phyloP scores from a whole-genome alignment of 1,139 yeast genomes.

The Candida sp. region DNA sequence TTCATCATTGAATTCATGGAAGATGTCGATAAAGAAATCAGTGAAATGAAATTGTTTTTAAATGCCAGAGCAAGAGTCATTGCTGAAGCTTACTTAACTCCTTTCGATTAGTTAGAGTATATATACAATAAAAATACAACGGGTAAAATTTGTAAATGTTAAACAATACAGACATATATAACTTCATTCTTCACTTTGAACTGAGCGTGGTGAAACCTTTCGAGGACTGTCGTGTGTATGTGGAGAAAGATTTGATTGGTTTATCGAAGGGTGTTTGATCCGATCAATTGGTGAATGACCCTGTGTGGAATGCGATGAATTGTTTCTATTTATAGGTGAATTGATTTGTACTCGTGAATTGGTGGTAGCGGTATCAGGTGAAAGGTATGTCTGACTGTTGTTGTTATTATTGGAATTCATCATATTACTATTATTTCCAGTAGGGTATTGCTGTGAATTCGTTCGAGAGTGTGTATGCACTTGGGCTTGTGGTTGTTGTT shows the following conservation, averaged over 20 bases:
- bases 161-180: too few relatives aligned
- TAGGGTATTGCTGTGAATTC: neutral
- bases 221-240: neutral
- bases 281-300: slow-evolving; percentile 32
- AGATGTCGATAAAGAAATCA: slow-evolving; percentile 97
- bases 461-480: slow-evolving; percentile 5
- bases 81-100: slow-evolving; percentile 89
- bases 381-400: slow-evolving; percentile 16
- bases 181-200: too few relatives aligned
- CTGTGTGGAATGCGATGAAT: slow-evolving; percentile 30
- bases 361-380: slow-evolving; percentile 19
- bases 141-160: too few relatives aligned
- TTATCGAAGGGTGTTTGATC: slow-evolving; percentile 15
- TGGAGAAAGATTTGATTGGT: slow-evolving; percentile 1
- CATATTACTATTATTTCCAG: slow-evolving; percentile 4
- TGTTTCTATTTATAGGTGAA: slow-evolving; percentile 12
- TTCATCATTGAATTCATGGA: slow-evolving; percentile 98
- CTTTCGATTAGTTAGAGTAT: slow-evolving; percentile 46
- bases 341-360: slow-evolving; percentile 8
- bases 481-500: neutral
- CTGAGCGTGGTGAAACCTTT: slow-evolving; percentile 1
- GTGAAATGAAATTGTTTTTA: slow-evolving; percentile 95
- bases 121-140: too few relatives aligned
- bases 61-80: slow-evolving; percentile 98
- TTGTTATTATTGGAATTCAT: slow-evolving; percentile 7